Evolutionary conservation across 1,284 basidiomycete genomes (phyloP).

Genomic region (Athelia psychrophila): DNA sequence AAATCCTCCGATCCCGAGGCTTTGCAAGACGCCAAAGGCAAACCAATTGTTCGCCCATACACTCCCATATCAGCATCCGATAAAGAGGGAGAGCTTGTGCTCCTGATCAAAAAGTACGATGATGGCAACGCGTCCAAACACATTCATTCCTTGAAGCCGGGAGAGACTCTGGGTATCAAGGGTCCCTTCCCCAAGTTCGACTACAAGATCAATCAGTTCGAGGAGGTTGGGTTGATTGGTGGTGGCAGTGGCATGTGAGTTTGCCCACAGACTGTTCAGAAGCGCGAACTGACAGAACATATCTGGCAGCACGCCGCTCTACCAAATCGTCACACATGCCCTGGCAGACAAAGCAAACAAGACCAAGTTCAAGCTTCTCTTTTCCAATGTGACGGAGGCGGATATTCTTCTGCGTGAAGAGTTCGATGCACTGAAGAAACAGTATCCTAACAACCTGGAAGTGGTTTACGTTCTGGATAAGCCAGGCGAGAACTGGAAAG

Average conservation of each 20-base stretch:
- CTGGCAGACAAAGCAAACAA: constrained; percentile 77
- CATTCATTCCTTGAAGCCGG: constrained; percentile 69
- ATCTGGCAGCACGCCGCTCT: constrained; percentile 61
- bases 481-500: constrained; percentile 68
- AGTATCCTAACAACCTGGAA: constrained; percentile 72
- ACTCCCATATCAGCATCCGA: constrained; percentile 80
- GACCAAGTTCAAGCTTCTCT: constrained; percentile 93
- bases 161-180: constrained; percentile 86
- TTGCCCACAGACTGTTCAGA: background rate
- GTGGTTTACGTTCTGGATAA: constrained; percentile 90
- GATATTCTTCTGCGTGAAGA: constrained; percentile 89
- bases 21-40: constrained; percentile 79
- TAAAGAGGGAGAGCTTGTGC: constrained; percentile 69
- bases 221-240: constrained; percentile 85
- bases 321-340: constrained; percentile 75
- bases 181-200: constrained; percentile 86
- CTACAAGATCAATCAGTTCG: constrained; percentile 82
- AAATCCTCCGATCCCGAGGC: constrained; percentile 57
- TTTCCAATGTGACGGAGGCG: constrained; percentile 86
- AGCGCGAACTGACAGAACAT: constrained; percentile 12
- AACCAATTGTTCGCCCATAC: constrained; percentile 87
- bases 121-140: constrained; percentile 79
- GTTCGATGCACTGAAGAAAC: constrained; percentile 72
- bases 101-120: constrained; percentile 89
- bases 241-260: constrained; percentile 85